These are phyloP conservation scores for Caryocar brasiliense DNA, from an alignment of 441 rosid genomes.

Conservation along the genomic window DNA sequence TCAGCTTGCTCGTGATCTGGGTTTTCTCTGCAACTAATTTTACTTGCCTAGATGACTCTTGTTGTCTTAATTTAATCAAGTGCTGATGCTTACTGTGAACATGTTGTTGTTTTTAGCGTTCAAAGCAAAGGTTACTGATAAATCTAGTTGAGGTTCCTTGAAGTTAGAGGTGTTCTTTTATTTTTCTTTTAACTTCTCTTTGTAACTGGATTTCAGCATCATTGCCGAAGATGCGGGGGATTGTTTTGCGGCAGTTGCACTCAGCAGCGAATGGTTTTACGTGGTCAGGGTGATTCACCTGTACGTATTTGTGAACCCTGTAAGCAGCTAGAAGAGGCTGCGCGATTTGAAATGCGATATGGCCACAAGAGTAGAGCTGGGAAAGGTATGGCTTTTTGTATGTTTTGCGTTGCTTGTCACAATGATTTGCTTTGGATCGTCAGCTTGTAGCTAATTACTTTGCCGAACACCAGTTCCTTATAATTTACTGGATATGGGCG, in stretches of 20 bases:
- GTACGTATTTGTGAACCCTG: slow-evolving; percentile 94
- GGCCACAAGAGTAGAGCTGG: slow-evolving; percentile 47
- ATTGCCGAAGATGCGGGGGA: slow-evolving; percentile 89
- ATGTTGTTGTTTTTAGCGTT: too few relatives aligned
- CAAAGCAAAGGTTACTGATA: too few relatives aligned
- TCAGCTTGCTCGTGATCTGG: neutral
- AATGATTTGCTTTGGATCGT: neutral
- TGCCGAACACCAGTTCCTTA: too few relatives aligned
- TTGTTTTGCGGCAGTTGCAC: slow-evolving; percentile 72
- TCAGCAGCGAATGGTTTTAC: slow-evolving; percentile 62
- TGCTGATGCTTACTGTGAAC: too few relatives aligned
- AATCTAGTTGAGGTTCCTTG: too few relatives aligned
- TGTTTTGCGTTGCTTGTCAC: neutral
- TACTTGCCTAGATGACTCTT: too few relatives aligned
- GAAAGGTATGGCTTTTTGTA: slow-evolving; percentile 30
- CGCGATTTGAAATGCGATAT: slow-evolving; percentile 72
- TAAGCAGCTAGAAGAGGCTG: slow-evolving; percentile 83
- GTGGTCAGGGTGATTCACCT: slow-evolving; percentile 87
- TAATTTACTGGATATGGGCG: too few relatives aligned
- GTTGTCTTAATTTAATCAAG: too few relatives aligned
- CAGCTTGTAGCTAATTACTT: too few relatives aligned
- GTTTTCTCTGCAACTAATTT: neutral
- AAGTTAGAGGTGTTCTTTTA: too few relatives aligned
- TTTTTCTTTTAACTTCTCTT: too few relatives aligned
- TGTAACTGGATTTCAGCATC: slow-evolving; percentile 51